Base-by-base conservation (phyloP, 2,329 filamentous ascomycete species). In the Aspergillus sp. region DNA sequence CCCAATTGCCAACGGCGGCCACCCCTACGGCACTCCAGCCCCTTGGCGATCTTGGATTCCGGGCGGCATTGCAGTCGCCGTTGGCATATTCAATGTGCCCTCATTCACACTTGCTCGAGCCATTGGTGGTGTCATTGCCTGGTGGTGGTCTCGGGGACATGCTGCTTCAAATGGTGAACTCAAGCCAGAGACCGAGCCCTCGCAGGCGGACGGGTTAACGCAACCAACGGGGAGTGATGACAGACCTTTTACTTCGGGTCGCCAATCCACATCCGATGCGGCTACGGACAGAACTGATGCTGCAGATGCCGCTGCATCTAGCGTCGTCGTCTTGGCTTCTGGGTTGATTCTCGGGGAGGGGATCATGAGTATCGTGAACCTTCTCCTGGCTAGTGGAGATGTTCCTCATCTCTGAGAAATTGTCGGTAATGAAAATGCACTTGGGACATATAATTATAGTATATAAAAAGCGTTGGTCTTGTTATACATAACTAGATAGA, bases 61-160 rank as follows among this genome's bases (percentile, higher is more conserved):
- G 0, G 93, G 95, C 6, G 95, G 95, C 0, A 97, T 99, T 68
- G 93, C 95, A 3, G 93, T 99, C 19, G 95, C 95, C 40, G 91
- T 97, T 67, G 93, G 95, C 49, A 99, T 99, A 86, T 99, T 98
- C 77, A 99, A 98, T 68, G 91, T 93, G 0, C 95, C 95, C 0
- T 96, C 91, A 0, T 99, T 99, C 71, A 99, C 95, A 0, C 79
- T 99, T 39, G 93, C 95, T 0, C 82, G 95, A 61, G 90, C 91
- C 0, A 85, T 91, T 9, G 95, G 95, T 3, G 95, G 95, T 0
- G 62, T 87, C 44, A 76, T 88, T 53, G 87, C 86, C 62, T 92
- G 89, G 82, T 95, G 89, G 76, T 97, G 92, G 92, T 81, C 74
- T 6, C 80, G 79, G 64, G 78, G 72, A 69, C 76, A 73, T 40